Evolutionary conservation across 2,329 filamentous ascomycete genomes (phyloP), one percentile per base, ranked within the genome.

Genomic region (Ophiostoma perfectum): DNA sequence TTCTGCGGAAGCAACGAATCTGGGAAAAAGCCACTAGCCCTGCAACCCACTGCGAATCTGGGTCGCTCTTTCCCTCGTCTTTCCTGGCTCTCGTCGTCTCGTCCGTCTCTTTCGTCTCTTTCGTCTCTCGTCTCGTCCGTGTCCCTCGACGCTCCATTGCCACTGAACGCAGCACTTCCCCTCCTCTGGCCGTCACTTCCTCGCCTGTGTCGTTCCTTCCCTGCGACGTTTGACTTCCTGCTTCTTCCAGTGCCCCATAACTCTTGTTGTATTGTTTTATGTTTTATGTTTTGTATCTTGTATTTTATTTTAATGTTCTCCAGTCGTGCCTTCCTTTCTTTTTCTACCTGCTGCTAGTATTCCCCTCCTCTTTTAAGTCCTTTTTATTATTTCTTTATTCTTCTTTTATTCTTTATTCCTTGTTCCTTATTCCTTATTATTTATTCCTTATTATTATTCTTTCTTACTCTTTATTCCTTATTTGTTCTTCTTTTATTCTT

Each of bases 21-120:
- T 66, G 52, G 65, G 52, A 66, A 66, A 66, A 49, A 36, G 49
- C 62, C 62, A 42, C 52, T 60, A 55, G 49, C 38, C 58, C 16
- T 58, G 65, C 52, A 44, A 44, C 64, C 45, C 45, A 49, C 44
- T 52, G 44, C 44, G 62, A 41, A 39, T 65, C 52, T 41, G 52
- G 38, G 41, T 63, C 66, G 66, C 44, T 42, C 52, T 62, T 55
- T 67, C 66, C 18, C 64, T 12, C 45, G 8, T 47, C 47, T 39
- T 66, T 16, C 16, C 58, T 2, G 11, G 49, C 49, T 55, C 49
- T 55, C 18, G 9, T 52, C 68, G 39, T 55, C 44, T 63, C 14
- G 39, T 52, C 55, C 14, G 14, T 42, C 41, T 18, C 68, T 16
- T 16, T 45, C 42, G 41, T 38, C 44, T 67, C 52, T 38, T 49